Conservation (phyloP, 495 filamentous ascomycete genomes). For the Friedmanniomyces simplex region DNA sequence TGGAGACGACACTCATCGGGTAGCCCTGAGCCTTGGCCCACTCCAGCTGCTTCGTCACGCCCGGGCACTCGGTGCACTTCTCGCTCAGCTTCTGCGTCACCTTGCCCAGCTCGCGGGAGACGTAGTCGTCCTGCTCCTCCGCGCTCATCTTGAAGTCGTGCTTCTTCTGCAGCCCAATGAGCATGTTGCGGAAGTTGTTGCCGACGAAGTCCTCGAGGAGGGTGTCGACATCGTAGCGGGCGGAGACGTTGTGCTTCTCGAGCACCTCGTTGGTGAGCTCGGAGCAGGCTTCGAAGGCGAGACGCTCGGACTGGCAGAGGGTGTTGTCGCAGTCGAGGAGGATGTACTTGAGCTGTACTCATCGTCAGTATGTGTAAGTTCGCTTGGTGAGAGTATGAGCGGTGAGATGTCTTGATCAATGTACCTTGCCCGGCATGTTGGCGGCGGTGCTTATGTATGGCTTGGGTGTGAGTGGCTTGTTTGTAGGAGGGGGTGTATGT, state of each 20-base stretch:
- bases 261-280: constrained; percentile 89
- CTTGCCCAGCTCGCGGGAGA: constrained; percentile 66
- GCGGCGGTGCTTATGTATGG: not conserved
- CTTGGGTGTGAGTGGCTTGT: not conserved
- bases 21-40: constrained; percentile 57
- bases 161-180: constrained; percentile 62
- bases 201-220: constrained; percentile 87
- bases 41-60: constrained; percentile 57
- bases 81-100: constrained; percentile 70
- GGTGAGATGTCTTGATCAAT: not conserved
- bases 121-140: constrained; percentile 65
- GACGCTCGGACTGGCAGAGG: constrained; percentile 79
- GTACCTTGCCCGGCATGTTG: not conserved
- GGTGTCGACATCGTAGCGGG: constrained; percentile 67
- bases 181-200: constrained; percentile 94
- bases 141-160: constrained; percentile 57
- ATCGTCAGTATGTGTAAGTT: not conserved
- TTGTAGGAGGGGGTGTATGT: not conserved
- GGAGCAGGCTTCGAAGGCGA: constrained; percentile 91
- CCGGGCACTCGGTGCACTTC: constrained; percentile 65
- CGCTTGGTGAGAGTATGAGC: not conserved
- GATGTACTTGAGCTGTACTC: constrained; percentile 42
- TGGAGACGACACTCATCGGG: constrained; percentile 71
- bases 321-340: constrained; percentile 99
- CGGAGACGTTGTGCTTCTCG: constrained; percentile 48